Evolutionary conservation across 805 yeast genomes (phyloP), one percentile per base, ranked within the genome.

Genomic region (Candida ovalis): DNA sequence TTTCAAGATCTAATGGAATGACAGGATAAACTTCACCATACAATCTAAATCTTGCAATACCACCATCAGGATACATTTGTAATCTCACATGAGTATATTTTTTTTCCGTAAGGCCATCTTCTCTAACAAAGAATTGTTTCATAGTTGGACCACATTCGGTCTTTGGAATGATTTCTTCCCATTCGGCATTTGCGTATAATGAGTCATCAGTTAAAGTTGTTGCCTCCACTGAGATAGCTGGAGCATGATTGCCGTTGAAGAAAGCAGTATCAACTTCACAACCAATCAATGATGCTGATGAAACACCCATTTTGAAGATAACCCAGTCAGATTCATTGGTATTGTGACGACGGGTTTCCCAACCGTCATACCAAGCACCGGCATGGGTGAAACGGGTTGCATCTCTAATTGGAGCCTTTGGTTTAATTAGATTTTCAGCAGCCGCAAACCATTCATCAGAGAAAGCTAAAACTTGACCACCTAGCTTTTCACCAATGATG

Each of bases 331-430:
- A 86, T 47, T 81, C 88, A 47, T 74, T 87, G 1, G 80, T 70
- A 67, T 92, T 92, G 73, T 92, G 99, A 69, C 99, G 78, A 64
- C 97, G 77, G 12, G 98, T 92, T 68, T 92, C 98, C 98, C 98
- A 92, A 21, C 99, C 99, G 58, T 92, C 99, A 64, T 88, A 92
- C 97, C 97, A 92, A 3, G 96, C 96, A 44, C 98, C 98, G 3
- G 91, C 79, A 50, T 78, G 86, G 2, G 84, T 80, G 66, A 89
- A 91, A 58, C 78, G 76, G 25, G 90, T 85, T 10, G 86, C 84
- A 58, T 89, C 96, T 61, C 95, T 74, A 48, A 88, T 78, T 2
- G 97, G 96, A 3, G 84, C 77, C 41, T 75, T 76, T 35, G 96
- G 91, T 62, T 87, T 83, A 64, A 90, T 82, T 59, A 92, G 75